These are phyloP conservation scores for Alternaria brassicae DNA, from an alignment of 2,329 filamentous ascomycete species.

Conservation along the genomic window DNA sequence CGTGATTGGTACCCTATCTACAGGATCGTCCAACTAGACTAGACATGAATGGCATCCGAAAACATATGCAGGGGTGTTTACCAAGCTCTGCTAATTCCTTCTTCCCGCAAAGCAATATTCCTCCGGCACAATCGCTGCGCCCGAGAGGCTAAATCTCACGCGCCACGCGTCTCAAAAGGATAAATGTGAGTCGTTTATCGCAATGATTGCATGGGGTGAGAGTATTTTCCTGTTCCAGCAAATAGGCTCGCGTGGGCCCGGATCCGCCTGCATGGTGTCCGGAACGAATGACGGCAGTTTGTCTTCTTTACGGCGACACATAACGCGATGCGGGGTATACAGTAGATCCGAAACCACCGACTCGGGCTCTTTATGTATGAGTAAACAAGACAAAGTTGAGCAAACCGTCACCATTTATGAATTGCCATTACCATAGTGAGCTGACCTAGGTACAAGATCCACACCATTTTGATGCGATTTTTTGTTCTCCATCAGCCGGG, in stretches of 20 bases:
- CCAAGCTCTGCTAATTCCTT: background rate
- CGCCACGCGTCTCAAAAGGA: background rate
- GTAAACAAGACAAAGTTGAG: background rate
- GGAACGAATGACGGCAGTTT: slow-evolving; percentile 10
- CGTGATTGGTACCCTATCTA: background rate
- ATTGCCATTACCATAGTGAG: background rate
- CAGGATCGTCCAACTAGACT: background rate
- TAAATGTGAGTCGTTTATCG: background rate
- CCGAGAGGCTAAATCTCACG: background rate
- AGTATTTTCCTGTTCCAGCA: slow-evolving; percentile 6
- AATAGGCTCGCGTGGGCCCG: slow-evolving; percentile 16
- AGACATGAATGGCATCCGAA: background rate
- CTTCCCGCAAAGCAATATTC: background rate
- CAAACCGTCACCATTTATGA: background rate
- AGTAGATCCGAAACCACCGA: background rate
- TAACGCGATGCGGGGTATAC: slow-evolving; percentile 8
- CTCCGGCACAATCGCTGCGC: background rate
- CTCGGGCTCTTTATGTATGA: background rate
- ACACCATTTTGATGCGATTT: background rate
- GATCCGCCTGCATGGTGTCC: slow-evolving; percentile 16
- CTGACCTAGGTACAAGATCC: background rate
- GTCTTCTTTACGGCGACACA: slow-evolving; percentile 6
- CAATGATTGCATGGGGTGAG: background rate
- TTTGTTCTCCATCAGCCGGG: background rate
- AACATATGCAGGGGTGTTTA: background rate